These are phyloP conservation scores for Diaporthe capsici DNA, from an alignment of 2,329 filamentous ascomycete species.

Conservation along the genomic window DNA sequence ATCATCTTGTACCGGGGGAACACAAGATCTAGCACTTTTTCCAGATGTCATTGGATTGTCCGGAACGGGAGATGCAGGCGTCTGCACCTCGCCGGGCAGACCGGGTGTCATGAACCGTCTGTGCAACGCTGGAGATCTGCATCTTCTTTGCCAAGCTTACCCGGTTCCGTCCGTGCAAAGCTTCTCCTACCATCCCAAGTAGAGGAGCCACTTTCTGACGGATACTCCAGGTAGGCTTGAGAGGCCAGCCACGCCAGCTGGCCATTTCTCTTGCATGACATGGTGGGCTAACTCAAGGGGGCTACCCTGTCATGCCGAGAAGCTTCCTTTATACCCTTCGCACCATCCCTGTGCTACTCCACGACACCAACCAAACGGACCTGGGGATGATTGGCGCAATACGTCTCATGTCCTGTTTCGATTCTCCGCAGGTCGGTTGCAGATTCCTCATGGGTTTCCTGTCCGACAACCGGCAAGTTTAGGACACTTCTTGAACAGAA, in stretches of 20 bases:
- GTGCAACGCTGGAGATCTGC: slow-evolving; percentile 7
- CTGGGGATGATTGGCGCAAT: slow-evolving; percentile 13
- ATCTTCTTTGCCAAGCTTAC: background rate
- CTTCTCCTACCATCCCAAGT: background rate
- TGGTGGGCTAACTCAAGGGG: slow-evolving; percentile 9
- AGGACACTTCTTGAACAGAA: background rate
- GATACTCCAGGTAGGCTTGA: background rate
- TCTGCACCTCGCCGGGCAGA: slow-evolving; percentile 2
- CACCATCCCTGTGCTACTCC: slow-evolving; percentile 17
- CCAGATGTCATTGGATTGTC: background rate
- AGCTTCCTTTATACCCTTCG: background rate
- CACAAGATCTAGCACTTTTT: slow-evolving; percentile 23
- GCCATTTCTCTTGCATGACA: slow-evolving; percentile 1
- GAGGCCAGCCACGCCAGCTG: background rate
- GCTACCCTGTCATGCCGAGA: slow-evolving; percentile 14
- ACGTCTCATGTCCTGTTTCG: slow-evolving; percentile 18
- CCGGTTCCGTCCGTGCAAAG: background rate
- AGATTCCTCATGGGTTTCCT: slow-evolving; percentile 14
- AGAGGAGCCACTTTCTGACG: background rate
- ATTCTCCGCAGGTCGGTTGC: slow-evolving; percentile 21
- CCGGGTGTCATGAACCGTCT: background rate
- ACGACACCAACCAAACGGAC: slow-evolving; percentile 7
- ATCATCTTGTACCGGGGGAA: background rate
- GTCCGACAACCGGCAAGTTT: background rate
- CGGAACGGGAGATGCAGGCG: background rate